Base-by-base conservation (phyloP, 202 grass and related monocot species). In the Digitaria exilis region DNA sequence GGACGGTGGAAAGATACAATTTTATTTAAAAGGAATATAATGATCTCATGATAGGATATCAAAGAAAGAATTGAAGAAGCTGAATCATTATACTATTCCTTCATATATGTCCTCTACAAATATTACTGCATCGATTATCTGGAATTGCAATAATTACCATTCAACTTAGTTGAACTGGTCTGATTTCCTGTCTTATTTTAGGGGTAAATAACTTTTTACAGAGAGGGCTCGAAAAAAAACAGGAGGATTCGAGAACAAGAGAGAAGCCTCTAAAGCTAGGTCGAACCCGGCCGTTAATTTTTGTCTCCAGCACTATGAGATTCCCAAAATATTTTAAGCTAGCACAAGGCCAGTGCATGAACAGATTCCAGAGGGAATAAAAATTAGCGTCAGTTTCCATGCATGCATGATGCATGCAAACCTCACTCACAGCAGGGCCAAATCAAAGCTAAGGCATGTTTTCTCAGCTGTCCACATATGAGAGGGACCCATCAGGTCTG, bases 211-310 rank as follows among this genome's bases (percentile, higher is more conserved):
- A 22, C 29, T 32, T 28, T n/a, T 67, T 7, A 28, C 25, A 5
- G 29, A 14, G 61, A 61, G 32, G 78, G 73, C 54, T 66, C 58
- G 37, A 16, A 55, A 71, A 21, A 55, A 16, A 17, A 19, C 63
- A 71, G 65, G 57, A 82, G 37, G 65, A 72, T 73, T 78, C 57
- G 41, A 39, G 65, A 77, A 78, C 49, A 15, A 73, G 58, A 82
- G 32, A 52, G 84, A 35, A 49, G 41, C 67, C 81, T 75, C 32
- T 45, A 90, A 89, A 87, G 51, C 86, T 85, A 87, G 60, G 30
- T 76, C 62, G 80, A 84, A 90, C 84, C 84, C 69, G 75, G 88
- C 80, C 69, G 79, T 86, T 87, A 86, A 69, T 75, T 83, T 60
- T 11, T 86, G 75, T 57, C 37, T 45, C 75, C 26, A 56, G 60